Evolutionary conservation across 345 rosid genomes (phyloP).

Genomic region (Salix exigua): DNA sequence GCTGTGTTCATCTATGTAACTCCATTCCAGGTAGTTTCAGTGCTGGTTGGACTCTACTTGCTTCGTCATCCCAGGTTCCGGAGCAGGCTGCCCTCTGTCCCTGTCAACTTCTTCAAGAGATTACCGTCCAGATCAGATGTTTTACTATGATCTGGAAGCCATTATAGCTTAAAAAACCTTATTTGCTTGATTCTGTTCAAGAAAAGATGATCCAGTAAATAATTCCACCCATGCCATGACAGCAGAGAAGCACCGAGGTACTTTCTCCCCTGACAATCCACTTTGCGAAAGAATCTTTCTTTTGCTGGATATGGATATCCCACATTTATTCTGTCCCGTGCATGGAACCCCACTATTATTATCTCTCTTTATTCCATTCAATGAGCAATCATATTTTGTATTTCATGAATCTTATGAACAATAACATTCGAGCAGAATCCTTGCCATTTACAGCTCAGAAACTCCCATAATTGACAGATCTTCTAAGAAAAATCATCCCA

Average conservation of each 20-base stretch:
- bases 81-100: conserved; percentile 30
- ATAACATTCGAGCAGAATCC: not conserved
- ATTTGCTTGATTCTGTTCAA: not conserved
- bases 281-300: conserved; percentile 13
- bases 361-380: conserved; percentile 16
- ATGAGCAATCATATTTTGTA: conserved; percentile 1
- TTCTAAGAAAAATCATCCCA: not conserved
- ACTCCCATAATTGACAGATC: not conserved
- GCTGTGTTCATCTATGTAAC: conserved; percentile 32
- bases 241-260: not conserved
- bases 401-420: not conserved
- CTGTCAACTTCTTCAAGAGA: conserved; percentile 38
- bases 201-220: conserved; percentile 6
- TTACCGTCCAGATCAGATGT: conserved; percentile 28
- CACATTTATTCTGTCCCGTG: conserved; percentile 12
- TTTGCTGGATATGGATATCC: conserved; percentile 17
- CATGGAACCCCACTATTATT: conserved; percentile 16
- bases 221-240: conserved; percentile 1
- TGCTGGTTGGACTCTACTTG: conserved; percentile 25
- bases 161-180: not conserved
- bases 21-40: conserved; percentile 31
- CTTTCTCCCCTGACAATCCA: not conserved
- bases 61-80: conserved; percentile 35
- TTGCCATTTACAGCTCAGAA: not conserved
- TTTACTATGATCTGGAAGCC: conserved; percentile 15